These are phyloP conservation scores for Rheum nobile DNA, from an alignment of 148 eudicot genomes.

Conservation along the genomic window DNA sequence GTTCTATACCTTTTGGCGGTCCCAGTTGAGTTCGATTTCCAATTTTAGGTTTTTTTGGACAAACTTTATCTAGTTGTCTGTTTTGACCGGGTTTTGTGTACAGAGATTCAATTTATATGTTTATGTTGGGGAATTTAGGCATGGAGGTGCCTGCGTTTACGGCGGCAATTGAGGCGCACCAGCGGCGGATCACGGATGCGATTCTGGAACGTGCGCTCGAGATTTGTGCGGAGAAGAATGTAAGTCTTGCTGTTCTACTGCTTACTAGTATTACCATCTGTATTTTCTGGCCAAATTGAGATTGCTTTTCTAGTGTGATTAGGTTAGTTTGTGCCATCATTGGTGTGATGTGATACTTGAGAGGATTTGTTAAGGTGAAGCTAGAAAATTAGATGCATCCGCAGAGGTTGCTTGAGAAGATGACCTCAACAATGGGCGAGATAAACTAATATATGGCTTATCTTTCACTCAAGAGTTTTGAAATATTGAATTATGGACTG, in stretches of 20 bases:
- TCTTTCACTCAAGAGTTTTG: neutral
- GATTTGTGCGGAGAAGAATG: slow-evolving; percentile 51
- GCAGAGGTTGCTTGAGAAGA: neutral
- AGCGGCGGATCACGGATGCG: slow-evolving; percentile 53
- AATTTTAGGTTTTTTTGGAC: neutral
- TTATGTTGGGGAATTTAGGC: slow-evolving; percentile 15
- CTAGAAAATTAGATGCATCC: neutral
- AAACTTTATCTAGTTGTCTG: neutral
- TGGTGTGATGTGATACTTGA: neutral
- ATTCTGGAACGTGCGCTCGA: slow-evolving; percentile 43
- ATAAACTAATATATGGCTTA: neutral
- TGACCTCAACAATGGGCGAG: neutral
- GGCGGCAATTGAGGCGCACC: slow-evolving; percentile 71
- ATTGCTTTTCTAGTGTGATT: neutral
- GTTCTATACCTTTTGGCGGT: slow-evolving; percentile 75
- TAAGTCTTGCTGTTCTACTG: slow-evolving; percentile 11
- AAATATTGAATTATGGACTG: neutral
- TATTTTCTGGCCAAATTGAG: neutral
- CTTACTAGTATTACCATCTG: neutral
- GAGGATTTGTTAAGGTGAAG: neutral
- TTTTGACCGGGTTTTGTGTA: neutral
- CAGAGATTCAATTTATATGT: neutral
- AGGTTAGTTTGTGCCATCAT: neutral
- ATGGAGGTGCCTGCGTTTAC: slow-evolving; percentile 74
- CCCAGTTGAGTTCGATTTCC: slow-evolving; percentile 45